Conservation (phyloP, 2,329 filamentous ascomycete species). For the Stenocarpella maydis region DNA sequence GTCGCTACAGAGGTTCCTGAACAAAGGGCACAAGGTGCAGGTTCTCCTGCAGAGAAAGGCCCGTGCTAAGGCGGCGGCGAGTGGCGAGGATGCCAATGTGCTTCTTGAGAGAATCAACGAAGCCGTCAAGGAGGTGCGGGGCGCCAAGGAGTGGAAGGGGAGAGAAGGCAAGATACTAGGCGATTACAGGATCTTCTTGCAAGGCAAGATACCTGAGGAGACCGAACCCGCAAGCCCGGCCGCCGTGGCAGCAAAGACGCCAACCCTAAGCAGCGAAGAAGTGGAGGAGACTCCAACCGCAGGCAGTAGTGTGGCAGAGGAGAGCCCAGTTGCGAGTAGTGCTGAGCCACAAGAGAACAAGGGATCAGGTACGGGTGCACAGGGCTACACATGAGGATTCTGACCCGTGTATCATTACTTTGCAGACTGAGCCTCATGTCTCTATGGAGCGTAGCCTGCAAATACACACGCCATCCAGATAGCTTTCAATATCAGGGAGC, state of each 20-base stretch:
- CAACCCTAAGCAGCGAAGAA: background rate
- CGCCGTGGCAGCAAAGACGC: background rate
- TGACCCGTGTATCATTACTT: too few species aligned
- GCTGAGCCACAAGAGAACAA: background rate
- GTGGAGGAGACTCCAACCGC: background rate
- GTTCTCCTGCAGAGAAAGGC: constrained; percentile 73
- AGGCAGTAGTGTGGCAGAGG: constrained; percentile 2
- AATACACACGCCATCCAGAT: too few species aligned
- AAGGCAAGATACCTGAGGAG: constrained; percentile 45
- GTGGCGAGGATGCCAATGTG: constrained; percentile 65
- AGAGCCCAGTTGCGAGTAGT: background rate
- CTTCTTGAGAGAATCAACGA: constrained; percentile 62
- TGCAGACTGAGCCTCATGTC: too few species aligned
- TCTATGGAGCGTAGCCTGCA: too few species aligned
- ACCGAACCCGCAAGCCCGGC: background rate
- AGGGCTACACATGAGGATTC: background rate
- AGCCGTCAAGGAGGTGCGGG: constrained; percentile 43
- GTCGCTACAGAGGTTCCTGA: constrained; percentile 73
- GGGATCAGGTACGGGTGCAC: background rate
- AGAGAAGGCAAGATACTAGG: constrained; percentile 53
- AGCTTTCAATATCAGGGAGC: too few species aligned
- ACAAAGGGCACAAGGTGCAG: constrained; percentile 79
- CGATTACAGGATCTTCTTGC: constrained; percentile 48
- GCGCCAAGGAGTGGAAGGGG: constrained; percentile 50
- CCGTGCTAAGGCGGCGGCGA: constrained; percentile 67